Base-by-base conservation (phyloP, 331 rosid species). In the Malus hybrid region DNA sequence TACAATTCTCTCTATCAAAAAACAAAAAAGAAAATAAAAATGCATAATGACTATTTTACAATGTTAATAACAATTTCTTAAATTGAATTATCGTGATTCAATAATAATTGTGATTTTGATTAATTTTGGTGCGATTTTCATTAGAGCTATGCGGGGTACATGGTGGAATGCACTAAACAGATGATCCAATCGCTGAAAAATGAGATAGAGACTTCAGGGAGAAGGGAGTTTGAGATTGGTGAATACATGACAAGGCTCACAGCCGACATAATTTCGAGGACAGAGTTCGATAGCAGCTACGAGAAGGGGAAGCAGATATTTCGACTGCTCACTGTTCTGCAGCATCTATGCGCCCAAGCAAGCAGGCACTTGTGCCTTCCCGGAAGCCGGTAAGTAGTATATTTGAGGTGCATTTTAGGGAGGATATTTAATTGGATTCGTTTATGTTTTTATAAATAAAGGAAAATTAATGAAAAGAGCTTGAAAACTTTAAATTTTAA, bases 91-190 rank as follows among this genome's bases (percentile, higher is more conserved):
- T 27, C 14, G 20, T 62, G 8, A 62, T 7, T 7, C 32, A 28
- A 18, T 44, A 65, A 74, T 69, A 76, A 72, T 79, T 81, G 77
- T n/a, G 27, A 11, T 28, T 62, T 62, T 65, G 34, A 65, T 31
- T 10, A 39, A 39, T 39, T 39, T 39, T 39, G 46, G 46, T 39
- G 46, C 46, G 4, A 39, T 39, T 39, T 39, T 39, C 12, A 39
- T 39, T 22, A 94, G 99, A 88, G 91, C 74, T 95, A 92, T 78
- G 97, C 89, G 11, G 97, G 97, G 22, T 78, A 90, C 74, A 95
- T 95, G 99, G 97, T 92, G 85, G 97, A 90, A 74, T 95, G 93
- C 87, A 95, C 99, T 39, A 85, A 78, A 59, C 86, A 89, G 86
- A 86, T 88, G 92, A 83, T 95, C 50, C 84, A 85, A 71, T 84